phyloP scores from a whole-genome alignment of 257 asterid genomes.

The Plantago major region DNA sequence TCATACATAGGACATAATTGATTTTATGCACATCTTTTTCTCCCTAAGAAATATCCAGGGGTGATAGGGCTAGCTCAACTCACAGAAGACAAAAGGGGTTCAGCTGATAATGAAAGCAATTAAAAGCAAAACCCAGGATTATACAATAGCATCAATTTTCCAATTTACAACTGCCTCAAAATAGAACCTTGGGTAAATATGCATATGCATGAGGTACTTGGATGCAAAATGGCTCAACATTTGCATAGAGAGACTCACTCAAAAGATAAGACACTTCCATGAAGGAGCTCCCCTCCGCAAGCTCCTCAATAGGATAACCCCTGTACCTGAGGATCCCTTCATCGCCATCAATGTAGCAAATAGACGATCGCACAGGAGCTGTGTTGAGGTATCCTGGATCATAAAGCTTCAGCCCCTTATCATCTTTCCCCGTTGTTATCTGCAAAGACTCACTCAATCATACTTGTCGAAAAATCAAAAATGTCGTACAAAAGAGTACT shows the following conservation, averaged over 20 bases:
- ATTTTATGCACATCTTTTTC: too few species aligned
- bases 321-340: conserved; percentile 95
- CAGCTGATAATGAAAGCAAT: not conserved
- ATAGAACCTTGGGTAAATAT: not conserved
- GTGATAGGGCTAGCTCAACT: not conserved
- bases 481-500: not conserved
- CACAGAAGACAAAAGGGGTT: too few species aligned
- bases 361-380: conserved; percentile 92
- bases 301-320: conserved; percentile 94
- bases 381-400: conserved; percentile 98
- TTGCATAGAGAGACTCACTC: conserved; percentile 45
- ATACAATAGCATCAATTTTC: not conserved
- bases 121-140: not conserved
- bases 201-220: not conserved
- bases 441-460: conserved; percentile 31
- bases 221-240: not conserved
- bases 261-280: conserved; percentile 93
- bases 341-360: conserved; percentile 94
- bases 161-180: not conserved
- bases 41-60: not conserved
- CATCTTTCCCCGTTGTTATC: conserved; percentile 66
- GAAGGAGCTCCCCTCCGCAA: conserved; percentile 88
- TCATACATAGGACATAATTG: too few species aligned
- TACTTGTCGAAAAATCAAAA: conserved; percentile 13
- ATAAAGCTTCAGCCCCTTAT: conserved; percentile 94